Evolutionary conservation across 2,329 filamentous ascomycete species (phyloP).

Genomic region (Fusarium gaditjirri): DNA sequence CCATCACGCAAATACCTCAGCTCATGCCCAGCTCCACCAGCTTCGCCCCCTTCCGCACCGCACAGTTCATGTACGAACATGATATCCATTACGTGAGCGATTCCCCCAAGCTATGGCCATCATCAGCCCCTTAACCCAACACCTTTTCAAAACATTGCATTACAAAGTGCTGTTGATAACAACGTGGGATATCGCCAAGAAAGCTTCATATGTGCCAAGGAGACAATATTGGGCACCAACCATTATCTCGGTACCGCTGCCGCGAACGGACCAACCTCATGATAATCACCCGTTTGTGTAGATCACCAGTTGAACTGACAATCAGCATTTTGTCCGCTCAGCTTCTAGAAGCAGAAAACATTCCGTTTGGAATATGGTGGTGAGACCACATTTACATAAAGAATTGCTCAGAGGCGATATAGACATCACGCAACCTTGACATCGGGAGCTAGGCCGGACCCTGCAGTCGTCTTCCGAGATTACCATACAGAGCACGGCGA

Average conservation of each 20-base stretch:
- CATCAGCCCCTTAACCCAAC: conserved; percentile 54
- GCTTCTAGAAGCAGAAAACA: neutral
- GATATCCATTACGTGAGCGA: conserved; percentile 71
- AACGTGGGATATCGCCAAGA: neutral
- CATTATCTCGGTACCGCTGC: neutral
- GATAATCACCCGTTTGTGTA: neutral
- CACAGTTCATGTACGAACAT: conserved; percentile 79
- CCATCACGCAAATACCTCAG: neutral
- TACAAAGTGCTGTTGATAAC: neutral
- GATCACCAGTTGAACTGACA: neutral
- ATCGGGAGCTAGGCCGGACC: neutral
- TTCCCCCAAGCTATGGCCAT: conserved; percentile 78
- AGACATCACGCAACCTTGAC: neutral
- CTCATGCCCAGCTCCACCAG: conserved; percentile 63
- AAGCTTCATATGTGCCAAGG: neutral
- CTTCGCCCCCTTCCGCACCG: conserved; percentile 74
- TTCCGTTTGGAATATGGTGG: neutral
- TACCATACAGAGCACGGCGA: neutral
- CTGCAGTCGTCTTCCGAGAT: neutral
- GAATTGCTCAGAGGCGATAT: neutral
- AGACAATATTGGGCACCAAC: neutral
- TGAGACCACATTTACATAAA: neutral
- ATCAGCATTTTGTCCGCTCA: neutral
- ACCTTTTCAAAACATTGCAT: conserved; percentile 74
- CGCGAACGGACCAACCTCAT: neutral